These are phyloP conservation scores for Bonia amplexicaulis DNA, from an alignment of 176 grass and related monocot genomes.

Conservation along the genomic window DNA sequence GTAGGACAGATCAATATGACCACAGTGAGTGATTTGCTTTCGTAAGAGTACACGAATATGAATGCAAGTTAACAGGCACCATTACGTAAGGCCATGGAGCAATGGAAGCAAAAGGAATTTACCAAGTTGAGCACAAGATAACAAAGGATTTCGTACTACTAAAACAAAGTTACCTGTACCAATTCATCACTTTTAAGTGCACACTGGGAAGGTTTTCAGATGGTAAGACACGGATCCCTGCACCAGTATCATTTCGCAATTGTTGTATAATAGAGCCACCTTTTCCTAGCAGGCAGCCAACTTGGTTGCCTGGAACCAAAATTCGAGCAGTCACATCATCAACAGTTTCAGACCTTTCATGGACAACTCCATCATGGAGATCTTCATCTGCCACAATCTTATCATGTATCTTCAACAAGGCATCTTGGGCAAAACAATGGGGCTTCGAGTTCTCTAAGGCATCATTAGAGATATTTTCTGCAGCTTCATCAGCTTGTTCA, in stretches of 20 bases:
- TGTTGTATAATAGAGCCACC: constrained; percentile 96
- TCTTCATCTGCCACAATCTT: constrained; percentile 83
- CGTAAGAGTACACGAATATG: not conserved
- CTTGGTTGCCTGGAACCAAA: constrained; percentile 87
- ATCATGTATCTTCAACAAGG: constrained; percentile 90
- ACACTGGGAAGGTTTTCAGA: constrained; percentile 67
- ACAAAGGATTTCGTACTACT: constrained; percentile 10
- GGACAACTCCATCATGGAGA: constrained; percentile 42
- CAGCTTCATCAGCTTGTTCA: constrained; percentile 35
- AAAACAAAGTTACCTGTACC: constrained; percentile 67
- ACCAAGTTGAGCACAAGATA: constrained; percentile 15
- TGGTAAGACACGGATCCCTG: constrained; percentile 74
- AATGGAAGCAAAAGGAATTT: constrained; percentile 19
- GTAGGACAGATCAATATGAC: constrained; percentile 3
- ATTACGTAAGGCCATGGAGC: not conserved
- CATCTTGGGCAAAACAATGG: constrained; percentile 78
- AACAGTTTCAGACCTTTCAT: constrained; percentile 39
- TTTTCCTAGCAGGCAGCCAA: constrained; percentile 91
- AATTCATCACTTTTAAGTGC: constrained; percentile 86
- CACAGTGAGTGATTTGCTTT: constrained; percentile 2
- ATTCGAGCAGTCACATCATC: constrained; percentile 69
- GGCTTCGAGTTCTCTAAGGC: constrained; percentile 45
- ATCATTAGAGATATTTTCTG: constrained; percentile 32
- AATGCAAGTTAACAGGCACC: constrained; percentile 24
- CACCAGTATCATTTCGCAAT: constrained; percentile 67